Percentiles rank a stretch among this genome's conserved stretches.
These are phyloP conservation scores for Lentinula detonsa DNA, from an alignment of 768 basidiomycete genomes.

Conservation along the genomic window DNA sequence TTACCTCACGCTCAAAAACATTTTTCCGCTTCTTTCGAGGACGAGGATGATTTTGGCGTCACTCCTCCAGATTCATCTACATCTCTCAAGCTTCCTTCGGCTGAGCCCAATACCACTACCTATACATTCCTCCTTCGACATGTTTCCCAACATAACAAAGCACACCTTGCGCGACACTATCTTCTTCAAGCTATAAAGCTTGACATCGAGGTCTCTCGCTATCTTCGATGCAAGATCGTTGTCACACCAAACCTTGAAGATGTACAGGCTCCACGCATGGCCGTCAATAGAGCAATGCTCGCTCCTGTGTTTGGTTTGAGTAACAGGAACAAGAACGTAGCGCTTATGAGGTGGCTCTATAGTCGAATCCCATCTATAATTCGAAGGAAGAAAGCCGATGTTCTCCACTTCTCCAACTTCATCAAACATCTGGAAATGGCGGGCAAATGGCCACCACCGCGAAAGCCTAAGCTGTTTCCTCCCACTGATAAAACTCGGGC, in stretches of 20 bases:
- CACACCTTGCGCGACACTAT: conserved; percentile 65
- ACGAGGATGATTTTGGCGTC: conserved; percentile 56
- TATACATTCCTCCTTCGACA: conserved; percentile 59
- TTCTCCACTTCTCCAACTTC: conserved; percentile 34
- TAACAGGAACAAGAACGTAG: conserved; percentile 53
- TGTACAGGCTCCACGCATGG: conserved; percentile 44
- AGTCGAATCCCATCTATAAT: conserved; percentile 40
- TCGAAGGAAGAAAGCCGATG: conserved; percentile 40
- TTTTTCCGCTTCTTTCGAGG: conserved; percentile 49
- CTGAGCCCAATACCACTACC: conserved; percentile 60
- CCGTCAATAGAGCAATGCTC: conserved; percentile 50
- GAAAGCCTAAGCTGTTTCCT: not conserved
- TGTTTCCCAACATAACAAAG: conserved; percentile 33
- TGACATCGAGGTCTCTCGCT: conserved; percentile 30
- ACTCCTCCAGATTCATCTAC: conserved; percentile 28
- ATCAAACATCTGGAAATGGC: conserved; percentile 17
- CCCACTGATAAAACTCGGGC: not conserved
- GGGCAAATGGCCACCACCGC: conserved; percentile 17
- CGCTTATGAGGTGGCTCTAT: conserved; percentile 54
- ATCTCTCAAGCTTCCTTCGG: conserved; percentile 21
- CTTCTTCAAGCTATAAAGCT: conserved; percentile 43
- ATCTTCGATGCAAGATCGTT: conserved; percentile 26
- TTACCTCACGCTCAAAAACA: conserved; percentile 46
- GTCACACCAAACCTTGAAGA: conserved; percentile 21
- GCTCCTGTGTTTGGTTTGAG: conserved; percentile 52